Evolutionary conservation across 164 flowering plant species (phyloP), one percentile per base, ranked within the genome.

Genomic region (Magnolia officinalis): DNA sequence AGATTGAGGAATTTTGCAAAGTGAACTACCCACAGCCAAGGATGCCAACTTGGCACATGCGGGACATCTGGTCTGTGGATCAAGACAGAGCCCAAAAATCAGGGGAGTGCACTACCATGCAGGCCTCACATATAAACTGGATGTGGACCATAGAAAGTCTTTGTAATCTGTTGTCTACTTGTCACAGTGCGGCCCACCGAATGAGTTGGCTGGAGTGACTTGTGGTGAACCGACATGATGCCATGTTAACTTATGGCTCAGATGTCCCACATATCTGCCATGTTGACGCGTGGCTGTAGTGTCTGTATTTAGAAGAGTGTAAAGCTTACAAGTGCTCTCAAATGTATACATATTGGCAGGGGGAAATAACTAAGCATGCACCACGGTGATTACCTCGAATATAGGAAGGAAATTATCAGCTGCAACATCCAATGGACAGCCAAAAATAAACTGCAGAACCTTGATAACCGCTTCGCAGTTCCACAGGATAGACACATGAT

Each of bases 381-480:
- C 6, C 18, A 68, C 20, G 26, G 37, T 55, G 21, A 72, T 26
- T 80, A 92, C 97, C 91, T 92, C 89, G 75, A 84, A 79, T 68
- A 89, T 80, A 18, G 78, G 74, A 72, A 91, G 67, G 73, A 88
- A 87, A 82, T 85, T 90, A 63, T 73, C n/a, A 1, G 81, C 63
- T 0, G 88, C 78, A 37, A 90, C 50, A 71, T 90, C 80, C 78
- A 89, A 14, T 0, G 79, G 75, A 79, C 79, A 85, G 16, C 88
- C 90, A 77, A 82, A 80, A 19, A 90, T 84, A 77, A 78, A 85
- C 79, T 77, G 88, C 75, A 92, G 72, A 72, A 91, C 72, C 77
- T 72, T 71, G 50, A 90, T 26, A 79, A 88, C 79, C 14, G 79
- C 55, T 77, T 88, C 87, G 68, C 74, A 24, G 59, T 85, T 76